Conservation (phyloP, 495 filamentous ascomycete genomes). For the Penicillium malachiteum region DNA sequence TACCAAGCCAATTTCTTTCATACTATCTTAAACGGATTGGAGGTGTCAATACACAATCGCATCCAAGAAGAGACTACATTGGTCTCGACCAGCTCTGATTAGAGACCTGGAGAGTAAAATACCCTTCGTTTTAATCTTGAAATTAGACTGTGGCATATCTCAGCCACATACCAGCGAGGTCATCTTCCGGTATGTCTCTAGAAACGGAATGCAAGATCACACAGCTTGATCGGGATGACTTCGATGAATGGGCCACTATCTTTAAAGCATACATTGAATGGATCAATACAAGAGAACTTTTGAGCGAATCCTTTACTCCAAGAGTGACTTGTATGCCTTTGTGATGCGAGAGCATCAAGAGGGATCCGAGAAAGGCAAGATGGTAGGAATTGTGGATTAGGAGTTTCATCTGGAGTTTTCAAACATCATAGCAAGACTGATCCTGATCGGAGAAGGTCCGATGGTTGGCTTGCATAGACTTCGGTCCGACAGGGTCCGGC, state of each 20-base stretch:
- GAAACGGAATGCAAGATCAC: slow-evolving; percentile 8
- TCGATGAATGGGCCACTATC: slow-evolving; percentile 9
- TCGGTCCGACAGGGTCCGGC: too few species aligned
- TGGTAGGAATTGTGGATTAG: slow-evolving; percentile 12
- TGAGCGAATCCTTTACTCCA: slow-evolving; percentile 6
- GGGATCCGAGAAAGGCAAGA: slow-evolving; percentile 7
- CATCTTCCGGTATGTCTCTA: not conserved
- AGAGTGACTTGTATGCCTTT: slow-evolving; percentile 6
- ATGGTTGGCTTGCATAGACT: too few species aligned
- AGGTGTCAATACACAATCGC: too few species aligned
- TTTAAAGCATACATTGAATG: slow-evolving; percentile 10
- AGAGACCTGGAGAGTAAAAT: too few species aligned
- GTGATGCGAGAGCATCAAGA: slow-evolving; percentile 8
- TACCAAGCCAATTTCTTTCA: too few species aligned
- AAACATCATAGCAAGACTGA: too few species aligned
- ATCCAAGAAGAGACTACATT: too few species aligned
- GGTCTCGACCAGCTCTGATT: too few species aligned
- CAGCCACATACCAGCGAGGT: not conserved
- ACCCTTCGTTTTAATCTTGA: too few species aligned
- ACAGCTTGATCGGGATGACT: slow-evolving; percentile 8
- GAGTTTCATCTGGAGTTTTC: too few species aligned
- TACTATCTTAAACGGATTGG: too few species aligned
- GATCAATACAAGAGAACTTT: slow-evolving; percentile 11
- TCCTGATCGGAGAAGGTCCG: too few species aligned
- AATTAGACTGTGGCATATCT: not conserved